Evolutionary conservation across 345 rosid genomes (phyloP).

Genomic region (Orychophragmus violaceus): DNA sequence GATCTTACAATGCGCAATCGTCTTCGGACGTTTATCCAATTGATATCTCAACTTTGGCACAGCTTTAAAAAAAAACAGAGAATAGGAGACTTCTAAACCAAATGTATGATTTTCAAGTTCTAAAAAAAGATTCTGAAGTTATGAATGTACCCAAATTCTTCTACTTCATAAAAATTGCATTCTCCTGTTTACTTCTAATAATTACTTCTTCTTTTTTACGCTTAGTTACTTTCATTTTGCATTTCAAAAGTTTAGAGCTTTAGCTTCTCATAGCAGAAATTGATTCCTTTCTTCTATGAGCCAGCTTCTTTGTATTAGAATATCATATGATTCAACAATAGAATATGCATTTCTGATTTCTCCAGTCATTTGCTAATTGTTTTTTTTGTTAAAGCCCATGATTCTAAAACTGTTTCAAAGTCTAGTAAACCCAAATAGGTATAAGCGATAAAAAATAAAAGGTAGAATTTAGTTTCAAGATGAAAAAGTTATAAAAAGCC

Average conservation of each 20-base stretch:
- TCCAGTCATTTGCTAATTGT: background rate
- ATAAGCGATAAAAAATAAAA: background rate
- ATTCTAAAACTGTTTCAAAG: background rate
- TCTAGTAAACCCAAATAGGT: background rate
- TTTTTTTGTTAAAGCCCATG: background rate
- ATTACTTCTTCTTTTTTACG: too few relatives aligned
- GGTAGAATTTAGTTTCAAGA: too few relatives aligned
- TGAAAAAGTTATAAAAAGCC: too few relatives aligned
- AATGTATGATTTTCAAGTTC: background rate
- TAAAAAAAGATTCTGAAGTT: background rate
- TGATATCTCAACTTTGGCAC: constrained; percentile 36
- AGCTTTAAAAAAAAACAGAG: constrained; percentile 7
- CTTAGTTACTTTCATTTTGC: background rate
- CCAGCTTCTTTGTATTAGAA: background rate
- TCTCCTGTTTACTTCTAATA: background rate
- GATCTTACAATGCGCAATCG: constrained; percentile 48
- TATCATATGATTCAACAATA: background rate
- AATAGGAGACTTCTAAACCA: background rate
- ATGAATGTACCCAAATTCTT: background rate
- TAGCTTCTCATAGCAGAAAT: background rate
- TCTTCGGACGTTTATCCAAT: constrained; percentile 46
- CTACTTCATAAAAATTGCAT: background rate
- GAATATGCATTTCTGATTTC: background rate
- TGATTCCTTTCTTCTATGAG: background rate
- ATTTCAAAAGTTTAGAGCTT: background rate